Percentiles rank a stretch among this genome's conserved stretches.
Conservation (phyloP, 176 grass and related monocot genomes). For the Oryza australiensis region DNA sequence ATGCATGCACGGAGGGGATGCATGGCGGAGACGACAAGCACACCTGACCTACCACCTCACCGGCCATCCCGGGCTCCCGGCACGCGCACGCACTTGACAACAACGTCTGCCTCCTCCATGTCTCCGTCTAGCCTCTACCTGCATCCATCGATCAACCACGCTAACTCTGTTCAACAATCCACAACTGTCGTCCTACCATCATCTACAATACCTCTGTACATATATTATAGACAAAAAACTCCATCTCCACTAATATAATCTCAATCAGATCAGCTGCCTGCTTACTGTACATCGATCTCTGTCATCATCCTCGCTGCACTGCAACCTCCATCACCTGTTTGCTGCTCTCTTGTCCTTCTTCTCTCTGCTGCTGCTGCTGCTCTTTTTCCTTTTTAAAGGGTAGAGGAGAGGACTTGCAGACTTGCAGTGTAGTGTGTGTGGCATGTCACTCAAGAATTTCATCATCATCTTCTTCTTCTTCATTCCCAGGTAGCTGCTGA, state of each 20-base stretch:
- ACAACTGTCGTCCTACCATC: not conserved
- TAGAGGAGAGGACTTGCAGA: not conserved
- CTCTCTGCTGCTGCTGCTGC: not conserved
- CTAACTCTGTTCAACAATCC: not conserved
- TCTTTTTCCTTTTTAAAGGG: not conserved
- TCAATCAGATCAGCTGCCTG: too few relatives aligned
- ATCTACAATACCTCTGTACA: too few relatives aligned
- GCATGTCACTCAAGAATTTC: not conserved
- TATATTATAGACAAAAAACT: too few relatives aligned
- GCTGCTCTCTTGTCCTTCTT: too few relatives aligned
- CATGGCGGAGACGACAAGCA: not conserved
- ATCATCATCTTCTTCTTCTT: not conserved
- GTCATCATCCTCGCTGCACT: not conserved
- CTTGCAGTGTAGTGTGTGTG: too few relatives aligned
- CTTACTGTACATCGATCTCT: not conserved
- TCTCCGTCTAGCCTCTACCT: not conserved
- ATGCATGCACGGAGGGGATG: too few relatives aligned
- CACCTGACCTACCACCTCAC: conserved; percentile 15
- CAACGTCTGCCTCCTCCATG: not conserved
- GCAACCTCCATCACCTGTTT: not conserved
- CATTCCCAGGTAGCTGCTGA: too few relatives aligned
- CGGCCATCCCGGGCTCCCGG: too few relatives aligned
- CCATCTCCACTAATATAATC: too few relatives aligned
- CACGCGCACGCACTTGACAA: not conserved
- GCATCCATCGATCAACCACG: too few relatives aligned